Evolutionary conservation across 345 rosid species (phyloP).

Genomic region (Isatis tinctoria): DNA sequence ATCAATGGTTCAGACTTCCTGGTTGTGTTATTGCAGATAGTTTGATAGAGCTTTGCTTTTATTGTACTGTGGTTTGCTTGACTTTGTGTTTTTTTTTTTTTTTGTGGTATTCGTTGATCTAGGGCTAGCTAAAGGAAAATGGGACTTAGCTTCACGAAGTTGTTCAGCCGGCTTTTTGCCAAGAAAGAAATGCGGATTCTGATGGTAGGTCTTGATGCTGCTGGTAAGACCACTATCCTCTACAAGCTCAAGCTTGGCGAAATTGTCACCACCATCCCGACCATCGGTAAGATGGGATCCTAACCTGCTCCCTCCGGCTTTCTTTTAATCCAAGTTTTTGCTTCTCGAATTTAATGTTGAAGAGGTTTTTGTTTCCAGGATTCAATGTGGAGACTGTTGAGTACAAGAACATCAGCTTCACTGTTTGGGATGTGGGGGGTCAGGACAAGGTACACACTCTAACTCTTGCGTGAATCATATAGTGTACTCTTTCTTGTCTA

Average conservation of each 20-base stretch:
- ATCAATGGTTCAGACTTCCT: background rate
- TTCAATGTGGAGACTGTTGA: slow-evolving; percentile 93
- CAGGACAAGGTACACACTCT: slow-evolving; percentile 69
- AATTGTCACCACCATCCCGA: slow-evolving; percentile 79
- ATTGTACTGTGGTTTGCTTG: background rate
- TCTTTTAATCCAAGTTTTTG: background rate
- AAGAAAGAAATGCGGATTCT: slow-evolving; percentile 15
- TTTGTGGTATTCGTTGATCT: slow-evolving; percentile 6
- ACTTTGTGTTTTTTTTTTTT: background rate
- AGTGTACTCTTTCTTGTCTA: background rate
- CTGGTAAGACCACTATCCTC: slow-evolving; percentile 82
- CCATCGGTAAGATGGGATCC: slow-evolving; percentile 41
- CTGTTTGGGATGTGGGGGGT: slow-evolving; percentile 88
- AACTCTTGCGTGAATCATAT: background rate
- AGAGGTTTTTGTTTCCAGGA: slow-evolving; percentile 39
- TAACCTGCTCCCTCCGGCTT: too few relatives aligned
- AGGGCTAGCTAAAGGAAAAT: slow-evolving; percentile 26
- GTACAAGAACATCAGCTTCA: slow-evolving; percentile 81
- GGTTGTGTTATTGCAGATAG: background rate
- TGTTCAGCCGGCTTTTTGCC: slow-evolving; percentile 12
- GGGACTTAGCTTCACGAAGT: slow-evolving; percentile 7
- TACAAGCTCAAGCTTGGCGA: slow-evolving; percentile 87
- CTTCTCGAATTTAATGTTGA: background rate
- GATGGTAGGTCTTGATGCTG: slow-evolving; percentile 61
- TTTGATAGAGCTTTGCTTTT: background rate